Evolutionary conservation across 352 stramenopile species (phyloP).

Genomic region (Globisporangium cederbergense): DNA sequence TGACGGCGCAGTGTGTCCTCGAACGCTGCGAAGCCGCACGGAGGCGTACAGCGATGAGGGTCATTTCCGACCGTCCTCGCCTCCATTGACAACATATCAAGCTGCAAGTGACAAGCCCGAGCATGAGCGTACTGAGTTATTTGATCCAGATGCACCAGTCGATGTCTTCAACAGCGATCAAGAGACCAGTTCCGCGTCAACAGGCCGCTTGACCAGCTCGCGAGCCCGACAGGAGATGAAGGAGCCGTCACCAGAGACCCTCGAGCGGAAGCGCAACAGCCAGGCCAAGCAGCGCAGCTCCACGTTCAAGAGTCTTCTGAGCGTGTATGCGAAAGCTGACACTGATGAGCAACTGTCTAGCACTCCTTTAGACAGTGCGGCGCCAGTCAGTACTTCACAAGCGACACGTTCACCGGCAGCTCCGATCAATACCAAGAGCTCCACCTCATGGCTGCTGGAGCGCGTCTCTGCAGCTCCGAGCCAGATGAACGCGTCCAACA

Average conservation of each 20-base stretch:
- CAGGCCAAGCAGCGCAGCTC: conserved; percentile 23
- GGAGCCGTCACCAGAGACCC: conserved; percentile 9
- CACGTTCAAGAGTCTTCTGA: conserved; percentile 17
- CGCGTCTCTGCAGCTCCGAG: conserved; percentile 12
- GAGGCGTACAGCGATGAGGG: conserved; percentile 6
- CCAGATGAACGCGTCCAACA: conserved; percentile 5
- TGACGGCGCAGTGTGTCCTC: conserved; percentile 38
- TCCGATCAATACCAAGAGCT: conserved; percentile 10
- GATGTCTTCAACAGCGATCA: not conserved
- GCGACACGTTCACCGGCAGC: conserved; percentile 4
- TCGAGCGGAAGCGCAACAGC: conserved; percentile 12
- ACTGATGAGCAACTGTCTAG: no score
- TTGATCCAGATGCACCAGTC: not conserved
- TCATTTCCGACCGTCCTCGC: conserved; percentile 10
- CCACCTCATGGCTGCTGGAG: conserved; percentile 23
- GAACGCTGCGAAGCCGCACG: conserved; percentile 20
- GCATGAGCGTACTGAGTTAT: not conserved
- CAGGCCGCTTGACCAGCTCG: not conserved
- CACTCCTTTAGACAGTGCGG: conserved; percentile 10
- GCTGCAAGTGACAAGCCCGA: not conserved
- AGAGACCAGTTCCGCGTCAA: not conserved
- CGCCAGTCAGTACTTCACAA: not conserved
- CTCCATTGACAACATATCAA: not conserved
- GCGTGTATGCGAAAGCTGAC: conserved; percentile 8
- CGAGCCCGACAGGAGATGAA: not conserved